Base-by-base conservation (phyloP, 2,329 filamentous ascomycete species). In the Cladorrhinum sp. region DNA sequence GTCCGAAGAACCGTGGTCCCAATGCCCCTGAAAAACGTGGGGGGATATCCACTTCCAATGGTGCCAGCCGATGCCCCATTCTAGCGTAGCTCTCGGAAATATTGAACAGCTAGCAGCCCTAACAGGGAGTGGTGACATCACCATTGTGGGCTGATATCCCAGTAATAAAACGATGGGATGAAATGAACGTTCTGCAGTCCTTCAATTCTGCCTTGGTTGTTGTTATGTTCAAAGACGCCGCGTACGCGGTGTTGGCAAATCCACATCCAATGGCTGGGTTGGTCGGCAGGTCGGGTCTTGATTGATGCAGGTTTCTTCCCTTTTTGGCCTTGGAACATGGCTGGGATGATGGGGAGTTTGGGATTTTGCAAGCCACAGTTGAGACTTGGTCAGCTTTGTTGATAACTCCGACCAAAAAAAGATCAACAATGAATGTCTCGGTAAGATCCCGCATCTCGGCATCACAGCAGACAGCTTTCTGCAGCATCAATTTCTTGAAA, bases 371-470 rank as follows among this genome's bases (percentile, higher is more conserved):
- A 41, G 36, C 36, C 36, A 13, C 36, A 5, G 16, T 41, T 41
- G 36, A 16, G 36, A 13, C 36, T 41, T 41, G 36, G 16, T n/a
- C 36, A 41, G 36, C 36, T 41, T n/a, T 13, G 6, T 32, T 13
- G 3, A 41, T 13, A 3, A 8, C 16, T 13, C 16, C 7, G 36
- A 13, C 29, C 29, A 13, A 41, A 41, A 41, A 29, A 29, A 29
- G 25, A 29, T 10, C 25, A 29, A 29, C 4, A 29, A n/a, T n/a
- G n/a, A 10, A 29, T 22, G 53, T 54, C 36, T 16, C 38, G 13
- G 55, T 58, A 36, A 52, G 54, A 62, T 62, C 57, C 61, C 57
- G 61, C 57, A 27, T 50, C 61, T 62, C 58, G 61, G 57, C 61
- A n/a, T 54, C 52, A 53, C 53, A 45, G 9, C 25, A n/a, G n/a